Base-by-base conservation (phyloP, 2,329 filamentous ascomycete species). In the Fusarium luffae region DNA sequence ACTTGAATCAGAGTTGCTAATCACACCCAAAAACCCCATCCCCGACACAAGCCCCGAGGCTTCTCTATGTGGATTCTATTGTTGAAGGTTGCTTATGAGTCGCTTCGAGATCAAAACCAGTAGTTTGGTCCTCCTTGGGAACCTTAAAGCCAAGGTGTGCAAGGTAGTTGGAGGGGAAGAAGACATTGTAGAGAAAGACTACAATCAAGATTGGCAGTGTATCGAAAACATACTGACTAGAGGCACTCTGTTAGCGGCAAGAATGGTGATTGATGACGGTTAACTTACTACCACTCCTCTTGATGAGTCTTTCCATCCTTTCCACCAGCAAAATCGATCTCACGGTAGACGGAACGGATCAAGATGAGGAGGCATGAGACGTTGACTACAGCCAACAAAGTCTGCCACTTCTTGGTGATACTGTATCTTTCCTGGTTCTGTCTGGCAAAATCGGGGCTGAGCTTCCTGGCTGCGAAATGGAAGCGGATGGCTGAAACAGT, bases 401-500 rank as follows among this genome's bases (percentile, higher is more conserved):
- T 73, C 7, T 51, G 58, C 68, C 71, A 74, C 2, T 63, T 42
- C 23, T 55, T 59, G 2, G 23, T 8, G 23, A 73, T 68, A 1
- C 66, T 70, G 3, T 71, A 21, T 43, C 63, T 66, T 8, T 46
- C 30, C 50, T 66, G 60, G 18, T 71, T 73, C 19, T 56, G 43
- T 5, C 40, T 57, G 7, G 56, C 70, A 28, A 71, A 73, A 7
- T 71, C 56, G 2, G 50, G 30, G 4, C 50, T 58, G 4, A 74
- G 25, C 1, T 34, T 47, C 19, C 62, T 60, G 2, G 81, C 82
- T 7, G 79, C 82, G 55, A 84, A 83, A 66, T 84, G 82, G 69
- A 85, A 85, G 9, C 83, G 80, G 5, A 79, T 74, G 1, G 83
- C 82, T 8, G 84, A 75, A 27, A 85, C 58, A 7, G 77, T 79